These are phyloP conservation scores for Tribonema minus DNA, from an alignment of 108 stramenopile genomes.

Conservation along the genomic window DNA sequence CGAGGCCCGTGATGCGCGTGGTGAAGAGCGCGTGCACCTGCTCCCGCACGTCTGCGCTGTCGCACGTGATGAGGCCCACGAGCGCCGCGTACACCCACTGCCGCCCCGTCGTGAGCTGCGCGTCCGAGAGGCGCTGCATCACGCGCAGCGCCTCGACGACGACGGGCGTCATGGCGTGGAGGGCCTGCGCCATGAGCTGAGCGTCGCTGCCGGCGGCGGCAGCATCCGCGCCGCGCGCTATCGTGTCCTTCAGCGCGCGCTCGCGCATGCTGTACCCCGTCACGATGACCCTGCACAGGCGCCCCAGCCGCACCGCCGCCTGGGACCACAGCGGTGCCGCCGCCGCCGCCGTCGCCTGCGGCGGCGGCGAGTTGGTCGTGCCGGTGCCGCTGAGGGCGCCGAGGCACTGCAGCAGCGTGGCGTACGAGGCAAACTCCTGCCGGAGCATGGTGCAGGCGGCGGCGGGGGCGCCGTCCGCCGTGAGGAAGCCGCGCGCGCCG, in stretches of 20 bases:
- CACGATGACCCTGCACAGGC: not conserved
- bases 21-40: no score
- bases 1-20: no score
- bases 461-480: not conserved
- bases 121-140: not conserved
- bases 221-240: not conserved
- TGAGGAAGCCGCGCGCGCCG: not conserved
- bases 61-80: constrained; percentile 18
- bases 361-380: not conserved
- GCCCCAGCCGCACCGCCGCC: not conserved
- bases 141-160: not conserved
- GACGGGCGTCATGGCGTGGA: not conserved
- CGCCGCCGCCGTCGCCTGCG: not conserved
- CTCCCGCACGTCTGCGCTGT: constrained; percentile 10
- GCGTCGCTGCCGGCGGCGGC: not conserved
- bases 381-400: not conserved
- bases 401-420: not conserved
- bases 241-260: not conserved
- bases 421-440: not conserved
- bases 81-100: constrained; percentile 21
- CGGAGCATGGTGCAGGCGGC: not conserved
- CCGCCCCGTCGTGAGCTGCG: not conserved
- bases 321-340: not conserved
- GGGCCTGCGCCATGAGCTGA: not conserved
- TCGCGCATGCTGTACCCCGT: not conserved